Evolutionary conservation across 495 filamentous ascomycete species (phyloP).

Genomic region (Viridothelium virens): DNA sequence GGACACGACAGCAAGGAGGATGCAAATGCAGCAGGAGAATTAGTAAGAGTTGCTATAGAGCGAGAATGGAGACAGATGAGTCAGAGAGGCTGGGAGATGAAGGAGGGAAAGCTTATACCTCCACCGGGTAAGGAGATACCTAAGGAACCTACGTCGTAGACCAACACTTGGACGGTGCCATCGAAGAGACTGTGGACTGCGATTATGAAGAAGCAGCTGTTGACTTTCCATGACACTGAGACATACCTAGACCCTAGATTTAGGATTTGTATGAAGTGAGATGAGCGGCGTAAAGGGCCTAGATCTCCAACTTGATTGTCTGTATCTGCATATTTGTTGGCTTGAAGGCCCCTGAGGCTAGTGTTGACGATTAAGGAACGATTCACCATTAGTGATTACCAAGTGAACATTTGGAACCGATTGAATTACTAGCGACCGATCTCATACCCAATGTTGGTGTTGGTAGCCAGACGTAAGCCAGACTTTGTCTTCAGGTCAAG

Average conservation of each 20-base stretch:
- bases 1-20: slow-evolving; percentile 90
- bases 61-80: slow-evolving; percentile 58
- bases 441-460: not conserved
- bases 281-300: too few relatives aligned
- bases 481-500: not conserved
- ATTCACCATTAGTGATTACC: too few relatives aligned
- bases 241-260: too few relatives aligned
- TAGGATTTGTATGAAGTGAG: too few relatives aligned
- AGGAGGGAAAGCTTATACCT: slow-evolving; percentile 40
- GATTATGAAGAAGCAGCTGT: too few relatives aligned
- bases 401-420: not conserved
- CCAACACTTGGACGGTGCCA: not conserved
- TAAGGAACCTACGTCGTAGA: not conserved
- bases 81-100: slow-evolving; percentile 55
- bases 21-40: slow-evolving; percentile 74
- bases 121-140: not conserved
- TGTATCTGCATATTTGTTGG: too few relatives aligned
- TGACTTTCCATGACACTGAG: too few relatives aligned
- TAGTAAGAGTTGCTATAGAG: slow-evolving; percentile 60
- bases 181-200: not conserved
- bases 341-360: too few relatives aligned
- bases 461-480: not conserved
- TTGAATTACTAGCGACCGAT: not conserved
- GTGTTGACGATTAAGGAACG: too few relatives aligned
- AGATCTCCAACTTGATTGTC: too few relatives aligned